phyloP scores from a whole-genome alignment of 2,329 filamentous ascomycete genomes.

The Eutypa lata region DNA sequence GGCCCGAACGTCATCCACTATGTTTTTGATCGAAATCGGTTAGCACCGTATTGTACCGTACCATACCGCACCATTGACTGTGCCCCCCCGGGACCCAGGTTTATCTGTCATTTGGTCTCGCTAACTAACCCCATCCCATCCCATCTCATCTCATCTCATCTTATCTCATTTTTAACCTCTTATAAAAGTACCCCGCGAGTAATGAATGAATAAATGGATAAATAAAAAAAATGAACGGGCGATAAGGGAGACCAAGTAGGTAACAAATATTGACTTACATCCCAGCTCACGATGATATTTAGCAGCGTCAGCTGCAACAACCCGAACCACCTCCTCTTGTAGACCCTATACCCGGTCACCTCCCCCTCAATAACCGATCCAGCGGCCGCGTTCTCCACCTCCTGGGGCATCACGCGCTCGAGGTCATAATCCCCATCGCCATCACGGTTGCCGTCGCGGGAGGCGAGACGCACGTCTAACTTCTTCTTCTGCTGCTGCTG shows the following conservation, averaged over 20 bases:
- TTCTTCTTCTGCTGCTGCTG: too few species aligned
- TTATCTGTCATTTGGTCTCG: too few species aligned
- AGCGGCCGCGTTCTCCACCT: conserved; percentile 7
- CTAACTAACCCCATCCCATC: too few species aligned
- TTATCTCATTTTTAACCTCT: too few species aligned
- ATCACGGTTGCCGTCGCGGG: conserved; percentile 16
- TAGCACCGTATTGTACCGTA: too few species aligned
- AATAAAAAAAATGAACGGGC: background rate
- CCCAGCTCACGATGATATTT: conserved; percentile 93
- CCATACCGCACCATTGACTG: too few species aligned
- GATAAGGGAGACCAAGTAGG: conserved; percentile 1
- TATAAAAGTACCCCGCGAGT: background rate
- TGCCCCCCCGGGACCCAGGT: too few species aligned
- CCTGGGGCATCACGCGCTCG: conserved; percentile 1
- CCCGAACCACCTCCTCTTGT: conserved; percentile 88
- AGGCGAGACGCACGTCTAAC: conserved; percentile 13
- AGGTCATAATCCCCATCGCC: conserved; percentile 1
- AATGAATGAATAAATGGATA: background rate
- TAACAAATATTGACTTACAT: conserved; percentile 59
- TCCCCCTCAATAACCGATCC: conserved; percentile 13
- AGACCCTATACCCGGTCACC: conserved; percentile 37
- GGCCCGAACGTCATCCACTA: conserved; percentile 93
- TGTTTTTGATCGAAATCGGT: background rate
- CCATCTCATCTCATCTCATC: too few species aligned
- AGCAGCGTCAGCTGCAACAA: conserved; percentile 78